Conservation (phyloP, 2,329 filamentous ascomycete genomes). For the Escovopsis weberi region DNA sequence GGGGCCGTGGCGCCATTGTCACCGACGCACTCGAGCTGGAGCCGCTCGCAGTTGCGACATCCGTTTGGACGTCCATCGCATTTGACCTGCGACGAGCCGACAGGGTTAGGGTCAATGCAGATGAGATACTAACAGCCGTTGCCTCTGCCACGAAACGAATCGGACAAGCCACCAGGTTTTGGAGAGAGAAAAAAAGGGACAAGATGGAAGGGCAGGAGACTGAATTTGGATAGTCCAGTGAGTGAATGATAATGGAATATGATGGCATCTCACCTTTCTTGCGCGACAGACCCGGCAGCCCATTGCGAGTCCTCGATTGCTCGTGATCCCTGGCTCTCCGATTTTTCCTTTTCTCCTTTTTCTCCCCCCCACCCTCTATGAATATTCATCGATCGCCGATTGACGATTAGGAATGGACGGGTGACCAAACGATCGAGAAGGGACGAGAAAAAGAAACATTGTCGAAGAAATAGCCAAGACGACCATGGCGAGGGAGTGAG, state of each 20-base stretch:
- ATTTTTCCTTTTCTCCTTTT: neutral
- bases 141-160: neutral
- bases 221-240: neutral
- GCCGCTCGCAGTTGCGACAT: conserved; percentile 28
- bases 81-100: conserved; percentile 20
- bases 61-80: conserved; percentile 27
- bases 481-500: neutral
- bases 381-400: too few species aligned
- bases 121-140: neutral
- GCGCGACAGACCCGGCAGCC: conserved; percentile 27
- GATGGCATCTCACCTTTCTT: conserved; percentile 19
- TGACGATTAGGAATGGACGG: too few species aligned
- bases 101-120: conserved; percentile 1
- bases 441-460: neutral
- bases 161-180: neutral
- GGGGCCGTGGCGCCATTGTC: conserved; percentile 18
- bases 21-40: conserved; percentile 26
- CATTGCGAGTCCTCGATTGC: conserved; percentile 11
- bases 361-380: too few species aligned
- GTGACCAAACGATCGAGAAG: neutral
- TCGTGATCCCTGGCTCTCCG: neutral
- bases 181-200: neutral
- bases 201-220: neutral
- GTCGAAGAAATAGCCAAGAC: neutral
- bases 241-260: neutral